Evolutionary conservation across 2,329 filamentous ascomycete species (phyloP).

Genomic region (Penicillium sp.): DNA sequence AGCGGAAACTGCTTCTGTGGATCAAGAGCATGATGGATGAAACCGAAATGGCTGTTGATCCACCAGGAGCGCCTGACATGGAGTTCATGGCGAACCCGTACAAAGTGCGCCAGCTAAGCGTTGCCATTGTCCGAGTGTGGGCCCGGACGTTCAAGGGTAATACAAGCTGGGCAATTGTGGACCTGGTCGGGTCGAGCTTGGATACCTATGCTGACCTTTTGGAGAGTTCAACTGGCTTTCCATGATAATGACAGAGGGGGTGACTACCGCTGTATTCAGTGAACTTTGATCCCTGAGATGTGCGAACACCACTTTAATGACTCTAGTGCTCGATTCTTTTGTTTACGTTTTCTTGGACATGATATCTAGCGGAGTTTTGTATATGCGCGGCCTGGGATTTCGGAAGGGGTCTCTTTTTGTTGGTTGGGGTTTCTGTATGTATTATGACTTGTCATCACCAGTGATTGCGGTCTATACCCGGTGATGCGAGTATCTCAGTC

Average conservation of each 20-base stretch:
- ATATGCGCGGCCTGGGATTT: slow-evolving; percentile 10
- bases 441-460: slow-evolving; percentile 17
- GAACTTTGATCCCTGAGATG: too few species aligned
- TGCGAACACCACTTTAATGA: slow-evolving; percentile 11
- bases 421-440: slow-evolving; percentile 14
- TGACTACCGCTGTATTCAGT: too few species aligned
- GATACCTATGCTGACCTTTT: slow-evolving; percentile 46
- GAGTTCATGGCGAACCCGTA: slow-evolving; percentile 42
- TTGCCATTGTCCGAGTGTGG: slow-evolving; percentile 47
- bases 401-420: slow-evolving; percentile 4
- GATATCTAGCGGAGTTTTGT: slow-evolving; percentile 25
- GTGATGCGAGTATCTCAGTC: slow-evolving; percentile 7
- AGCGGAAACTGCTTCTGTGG: slow-evolving; percentile 45
- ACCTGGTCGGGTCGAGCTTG: slow-evolving; percentile 44
- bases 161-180: slow-evolving; percentile 47
- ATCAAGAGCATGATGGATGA: slow-evolving; percentile 49
- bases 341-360: slow-evolving; percentile 13
- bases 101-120: slow-evolving; percentile 44
- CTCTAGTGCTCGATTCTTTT: slow-evolving; percentile 9
- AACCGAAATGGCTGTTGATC: slow-evolving; percentile 44
- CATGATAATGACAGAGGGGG: neutral
- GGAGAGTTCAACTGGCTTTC: slow-evolving; percentile 22
- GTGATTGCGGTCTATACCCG: slow-evolving; percentile 22
- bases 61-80: slow-evolving; percentile 36
- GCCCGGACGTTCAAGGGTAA: slow-evolving; percentile 46